Evolutionary conservation across 441 rosid species (phyloP).

Genomic region (Aleurites moluccanus): DNA sequence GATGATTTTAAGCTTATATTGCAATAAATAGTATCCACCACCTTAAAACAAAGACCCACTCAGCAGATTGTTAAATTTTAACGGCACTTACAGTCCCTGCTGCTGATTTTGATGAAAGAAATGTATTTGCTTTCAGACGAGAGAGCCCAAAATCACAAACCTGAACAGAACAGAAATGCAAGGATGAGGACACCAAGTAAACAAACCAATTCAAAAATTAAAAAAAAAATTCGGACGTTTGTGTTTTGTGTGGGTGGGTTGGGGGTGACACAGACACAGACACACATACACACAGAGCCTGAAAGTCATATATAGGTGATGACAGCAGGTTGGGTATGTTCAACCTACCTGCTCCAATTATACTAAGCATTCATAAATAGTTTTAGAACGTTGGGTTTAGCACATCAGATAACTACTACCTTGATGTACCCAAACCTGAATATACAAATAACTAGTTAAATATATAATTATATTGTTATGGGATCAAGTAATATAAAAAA

Average conservation of each 20-base stretch:
- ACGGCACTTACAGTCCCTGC: slow-evolving; percentile 97
- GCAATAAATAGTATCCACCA: slow-evolving; percentile 7
- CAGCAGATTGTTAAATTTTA: slow-evolving; percentile 15
- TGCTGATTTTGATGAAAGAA: slow-evolving; percentile 95
- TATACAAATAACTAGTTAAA: neutral
- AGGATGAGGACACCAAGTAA: slow-evolving; percentile 5
- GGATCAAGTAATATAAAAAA: neutral
- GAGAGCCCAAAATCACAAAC: slow-evolving; percentile 99
- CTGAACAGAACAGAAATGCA: slow-evolving; percentile 41
- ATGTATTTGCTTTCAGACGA: slow-evolving; percentile 89
- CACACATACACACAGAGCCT: neutral
- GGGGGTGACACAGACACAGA: neutral
- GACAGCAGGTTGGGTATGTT: neutral
- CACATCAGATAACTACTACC: neutral
- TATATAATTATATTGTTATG: neutral
- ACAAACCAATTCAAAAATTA: neutral
- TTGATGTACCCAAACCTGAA: neutral
- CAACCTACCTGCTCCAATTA: neutral
- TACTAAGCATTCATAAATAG: neutral
- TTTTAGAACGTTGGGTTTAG: neutral
- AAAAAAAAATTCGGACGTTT: neutral
- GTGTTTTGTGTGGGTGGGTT: neutral
- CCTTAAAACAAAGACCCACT: slow-evolving; percentile 22
- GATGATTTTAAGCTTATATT: slow-evolving; percentile 19
- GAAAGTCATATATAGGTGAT: neutral